Percentiles rank a stretch among this genome's conserved stretches.
Conservation (phyloP, 1,284 basidiomycete genomes). For the Apiotrichum montevideense region DNA sequence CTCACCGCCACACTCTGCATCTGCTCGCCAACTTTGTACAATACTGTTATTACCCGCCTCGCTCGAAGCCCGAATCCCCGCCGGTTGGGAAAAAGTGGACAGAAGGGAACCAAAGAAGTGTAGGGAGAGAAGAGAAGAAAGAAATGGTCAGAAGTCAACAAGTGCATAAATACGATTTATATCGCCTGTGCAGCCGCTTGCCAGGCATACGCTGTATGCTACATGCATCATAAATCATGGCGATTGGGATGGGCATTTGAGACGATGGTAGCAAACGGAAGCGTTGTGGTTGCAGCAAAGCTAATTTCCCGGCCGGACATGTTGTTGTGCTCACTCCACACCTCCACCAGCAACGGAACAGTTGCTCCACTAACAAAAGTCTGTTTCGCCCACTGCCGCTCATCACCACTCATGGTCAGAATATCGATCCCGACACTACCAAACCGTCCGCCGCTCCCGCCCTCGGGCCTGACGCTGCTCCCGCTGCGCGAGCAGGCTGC, state of each 20-base stretch:
- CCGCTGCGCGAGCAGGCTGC: conserved; percentile 55
- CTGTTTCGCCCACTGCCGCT: no score
- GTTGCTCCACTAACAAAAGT: no score
- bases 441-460: conserved; percentile 49
- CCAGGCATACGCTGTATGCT: not conserved
- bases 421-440: conserved; percentile 75
- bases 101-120: not conserved
- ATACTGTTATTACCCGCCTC: not conserved
- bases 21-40: not conserved
- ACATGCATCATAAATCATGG: conserved; percentile 1
- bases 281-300: no score
- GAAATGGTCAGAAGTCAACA: conserved; percentile 1
- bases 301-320: no score
- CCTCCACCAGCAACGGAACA: no score
- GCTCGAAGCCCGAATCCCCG: not conserved
- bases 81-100: no score
- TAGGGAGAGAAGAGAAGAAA: not conserved
- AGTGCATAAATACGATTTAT: not conserved
- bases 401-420: conserved; percentile 41
- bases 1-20: not conserved
- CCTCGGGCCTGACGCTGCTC: conserved; percentile 47
- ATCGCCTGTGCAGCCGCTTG: not conserved
- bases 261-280: no score
- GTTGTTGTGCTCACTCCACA: no score
- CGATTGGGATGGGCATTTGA: not conserved